Conservation (phyloP, 2,329 filamentous ascomycete genomes). For the Neofusicoccum sp. region DNA sequence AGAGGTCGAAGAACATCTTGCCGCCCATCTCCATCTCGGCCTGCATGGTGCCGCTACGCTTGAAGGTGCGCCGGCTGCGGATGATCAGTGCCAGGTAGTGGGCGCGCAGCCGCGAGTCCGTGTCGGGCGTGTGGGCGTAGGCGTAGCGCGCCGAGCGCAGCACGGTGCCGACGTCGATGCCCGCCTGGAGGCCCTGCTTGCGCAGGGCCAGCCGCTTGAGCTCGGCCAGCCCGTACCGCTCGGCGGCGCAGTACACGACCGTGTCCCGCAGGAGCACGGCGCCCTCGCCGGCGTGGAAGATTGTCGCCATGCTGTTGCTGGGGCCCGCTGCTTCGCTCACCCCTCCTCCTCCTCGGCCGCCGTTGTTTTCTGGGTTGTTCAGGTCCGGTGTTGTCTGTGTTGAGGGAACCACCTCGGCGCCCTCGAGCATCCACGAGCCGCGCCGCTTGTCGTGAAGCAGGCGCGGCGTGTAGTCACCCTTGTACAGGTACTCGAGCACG, state of each 20-base stretch:
- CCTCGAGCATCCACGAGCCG: conserved; percentile 89
- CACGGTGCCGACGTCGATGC: conserved; percentile 89
- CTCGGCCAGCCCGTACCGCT: conserved; percentile 87
- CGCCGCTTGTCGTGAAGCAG: conserved; percentile 83
- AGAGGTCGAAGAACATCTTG: conserved; percentile 97
- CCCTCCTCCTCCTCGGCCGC: conserved; percentile 49
- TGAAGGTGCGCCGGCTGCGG: conserved; percentile 95
- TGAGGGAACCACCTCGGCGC: conserved; percentile 48
- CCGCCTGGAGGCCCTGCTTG: conserved; percentile 92
- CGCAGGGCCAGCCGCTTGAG: conserved; percentile 88
- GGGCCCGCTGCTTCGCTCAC: conserved; percentile 39
- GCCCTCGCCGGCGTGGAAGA: conserved; percentile 73
- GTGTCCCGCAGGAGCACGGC: conserved; percentile 87
- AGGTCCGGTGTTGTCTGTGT: conserved; percentile 53
- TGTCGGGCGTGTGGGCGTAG: conserved; percentile 92
- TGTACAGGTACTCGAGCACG: conserved; percentile 95
- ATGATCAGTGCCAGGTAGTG: conserved; percentile 98
- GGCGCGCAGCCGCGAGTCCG: conserved; percentile 88
- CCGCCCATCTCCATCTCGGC: conserved; percentile 95
- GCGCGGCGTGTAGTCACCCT: conserved; percentile 92
- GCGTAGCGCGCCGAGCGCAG: conserved; percentile 91
- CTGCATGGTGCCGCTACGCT: conserved; percentile 98
- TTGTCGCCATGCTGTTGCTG: conserved; percentile 66
- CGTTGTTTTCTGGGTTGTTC: conserved; percentile 50
- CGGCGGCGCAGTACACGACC: conserved; percentile 89